Evolutionary conservation across 2,329 filamentous ascomycete species (phyloP), one percentile per base, ranked within the genome.

Genomic region (Xenosphaeropsis pyriputrescens): DNA sequence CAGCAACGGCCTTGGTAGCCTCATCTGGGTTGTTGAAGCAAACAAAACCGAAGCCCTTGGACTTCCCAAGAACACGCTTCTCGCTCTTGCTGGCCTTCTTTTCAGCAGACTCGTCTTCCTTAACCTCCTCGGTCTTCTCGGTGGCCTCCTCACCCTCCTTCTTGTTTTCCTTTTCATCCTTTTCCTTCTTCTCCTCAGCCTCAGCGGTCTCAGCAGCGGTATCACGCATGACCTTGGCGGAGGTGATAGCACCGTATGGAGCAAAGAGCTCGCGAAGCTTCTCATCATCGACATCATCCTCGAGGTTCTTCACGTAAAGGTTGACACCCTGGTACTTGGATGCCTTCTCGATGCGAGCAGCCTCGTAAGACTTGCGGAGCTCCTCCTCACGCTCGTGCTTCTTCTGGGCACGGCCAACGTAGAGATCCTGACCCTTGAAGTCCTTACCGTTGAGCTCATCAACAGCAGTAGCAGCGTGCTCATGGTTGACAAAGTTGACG

Each of bases 381-480:
- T 98, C 91, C 68, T 98, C 91, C 70, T 98, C 91, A 55, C 91
- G 91, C 71, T 98, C 91, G 61, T 96, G 91, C 75, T 98, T 98
- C 84, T 98, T 98, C 72, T 96, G 91, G 41, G 91, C 91, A 60
- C 91, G 88, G 51, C 91, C 91, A 50, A 98, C 91, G 58, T 98
- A 98, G 43, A 98, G 76, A 58, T 93, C 91, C 70, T 96, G 86
- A 44, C 85, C 83, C 57, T 82, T 83, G 72, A 93, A 86, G 37
- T 96, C 88, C 54, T 78, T 85, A 57, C 84, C 79, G 61, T 98
- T 89, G 48, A 98, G 77, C 48, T 86, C 79, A 0, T 95, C 88
- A 41, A 96, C 91, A 46, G 91, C 88, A 61, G 76, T 75, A 54
- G 74, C 63, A 44, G 91, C 91, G 57, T 75, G 75, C 60, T 94